These are phyloP conservation scores for Chytridium lagenaria DNA, from an alignment of 371 early-diverging fungal genomes.

Conservation along the genomic window DNA sequence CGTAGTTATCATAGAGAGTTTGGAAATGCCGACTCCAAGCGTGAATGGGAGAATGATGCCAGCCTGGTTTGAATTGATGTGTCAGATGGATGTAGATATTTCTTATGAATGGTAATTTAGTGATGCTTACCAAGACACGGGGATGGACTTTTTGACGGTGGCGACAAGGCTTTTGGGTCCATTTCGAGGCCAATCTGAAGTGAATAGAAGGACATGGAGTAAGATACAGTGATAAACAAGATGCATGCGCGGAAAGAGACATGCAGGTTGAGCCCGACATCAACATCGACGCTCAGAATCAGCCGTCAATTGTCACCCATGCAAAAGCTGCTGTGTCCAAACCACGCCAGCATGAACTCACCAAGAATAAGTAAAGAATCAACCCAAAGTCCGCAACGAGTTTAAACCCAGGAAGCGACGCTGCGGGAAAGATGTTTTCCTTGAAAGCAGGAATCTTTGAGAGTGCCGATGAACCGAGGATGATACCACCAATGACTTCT, in stretches of 20 bases:
- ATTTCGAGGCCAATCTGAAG: conserved; percentile 51
- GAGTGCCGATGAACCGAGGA: conserved; percentile 52
- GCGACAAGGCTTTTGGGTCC: conserved; percentile 42
- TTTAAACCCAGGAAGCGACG: conserved; percentile 67
- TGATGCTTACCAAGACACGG: conserved; percentile 10
- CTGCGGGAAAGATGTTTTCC: conserved; percentile 47
- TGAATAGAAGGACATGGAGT: background rate
- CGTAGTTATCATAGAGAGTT: conserved; percentile 44
- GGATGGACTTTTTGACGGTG: conserved; percentile 36
- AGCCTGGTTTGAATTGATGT: conserved; percentile 16
- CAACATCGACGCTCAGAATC: too few species aligned
- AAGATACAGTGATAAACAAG: background rate
- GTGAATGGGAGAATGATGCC: conserved; percentile 69
- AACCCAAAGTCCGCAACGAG: conserved; percentile 88
- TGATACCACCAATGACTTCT: conserved; percentile 57
- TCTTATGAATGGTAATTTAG: background rate
- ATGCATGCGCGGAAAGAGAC: background rate
- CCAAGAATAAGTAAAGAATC: conserved; percentile 87
- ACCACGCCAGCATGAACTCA: too few species aligned
- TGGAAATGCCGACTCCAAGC: conserved; percentile 73
- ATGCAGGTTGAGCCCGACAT: too few species aligned
- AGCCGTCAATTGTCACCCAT: too few species aligned
- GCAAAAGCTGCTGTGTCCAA: too few species aligned
- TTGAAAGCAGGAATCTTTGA: conserved; percentile 39
- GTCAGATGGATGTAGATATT: background rate